Evolutionary conservation across 176 grass and related monocot genomes (phyloP).

Genomic region (Echinochloa phyllopogon): DNA sequence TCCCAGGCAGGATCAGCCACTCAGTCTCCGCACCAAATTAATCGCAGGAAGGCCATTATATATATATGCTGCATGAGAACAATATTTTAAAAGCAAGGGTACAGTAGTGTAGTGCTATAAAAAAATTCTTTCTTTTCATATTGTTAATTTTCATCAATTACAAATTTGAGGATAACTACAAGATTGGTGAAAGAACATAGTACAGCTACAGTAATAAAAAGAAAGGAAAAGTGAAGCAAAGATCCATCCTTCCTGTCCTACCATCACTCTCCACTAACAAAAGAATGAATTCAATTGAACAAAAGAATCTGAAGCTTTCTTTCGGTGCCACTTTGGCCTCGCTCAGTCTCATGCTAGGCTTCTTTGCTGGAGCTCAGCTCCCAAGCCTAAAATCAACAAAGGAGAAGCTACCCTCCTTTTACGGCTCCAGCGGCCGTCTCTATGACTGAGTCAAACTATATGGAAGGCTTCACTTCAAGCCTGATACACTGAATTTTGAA

Average conservation of each 20-base stretch:
- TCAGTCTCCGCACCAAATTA: slow-evolving; percentile 9
- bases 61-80: slow-evolving; percentile 23
- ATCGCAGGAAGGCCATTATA: slow-evolving; percentile 13
- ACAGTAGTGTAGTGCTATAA: not conserved
- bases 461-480: not conserved
- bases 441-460: slow-evolving; percentile 1
- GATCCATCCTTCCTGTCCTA: slow-evolving; percentile 54
- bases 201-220: slow-evolving; percentile 47
- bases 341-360: slow-evolving; percentile 12
- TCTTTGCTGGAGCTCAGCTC: not conserved
- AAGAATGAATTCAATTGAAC: slow-evolving; percentile 73
- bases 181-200: slow-evolving; percentile 49
- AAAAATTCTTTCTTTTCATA: slow-evolving; percentile 41
- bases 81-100: slow-evolving; percentile 19
- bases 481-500: not conserved
- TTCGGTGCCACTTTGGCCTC: slow-evolving; percentile 19
- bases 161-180: slow-evolving; percentile 60
- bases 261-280: slow-evolving; percentile 54
- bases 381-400: slow-evolving; percentile 1
- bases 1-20: slow-evolving; percentile 46
- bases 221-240: slow-evolving; percentile 41
- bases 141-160: slow-evolving; percentile 57
- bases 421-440: not conserved
- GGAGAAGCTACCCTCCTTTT: slow-evolving; percentile 14
- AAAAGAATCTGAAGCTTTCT: slow-evolving; percentile 64